Base-by-base conservation (phyloP, 306 rosid species). In the Pyrus betulifolia region DNA sequence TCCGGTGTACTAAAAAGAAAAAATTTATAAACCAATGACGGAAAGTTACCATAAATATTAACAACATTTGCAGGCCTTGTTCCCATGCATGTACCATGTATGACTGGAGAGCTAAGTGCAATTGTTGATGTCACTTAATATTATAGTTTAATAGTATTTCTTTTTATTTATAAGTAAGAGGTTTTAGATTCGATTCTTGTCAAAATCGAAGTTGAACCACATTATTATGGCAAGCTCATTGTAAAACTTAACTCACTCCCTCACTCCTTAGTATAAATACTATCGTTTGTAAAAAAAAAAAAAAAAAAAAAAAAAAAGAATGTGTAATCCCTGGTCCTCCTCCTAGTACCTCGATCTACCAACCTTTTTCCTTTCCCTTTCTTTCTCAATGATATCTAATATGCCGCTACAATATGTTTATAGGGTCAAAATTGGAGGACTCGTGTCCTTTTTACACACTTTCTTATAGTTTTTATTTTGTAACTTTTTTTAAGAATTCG, bases 231-330 rank as follows among this genome's bases (percentile, higher is more conserved):
- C 0, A 6, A 35, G 0, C 2, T 2, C 8, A 35, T 35, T 6
- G 8, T 6, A 35, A 35, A 0, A 0, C 2, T 35, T 35, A 35
- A 0, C 2, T 0, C 1, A 35, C 2, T 6, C 8, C 0, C 8
- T 33, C 38, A 33, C 5, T 7, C 38, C 8, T 35, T 35, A 35
- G 2, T 35, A 8, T 35, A 35, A 35, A 35, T 35, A 35, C 0
- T 6, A 35, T 35, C 0, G 40, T 1, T 4, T 46, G 7, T 42
- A 4, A 14, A 31, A 4, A 14, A 12, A 4, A 4, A 14, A 12
- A 13, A 4, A 45, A 11, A 45, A 3, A 45, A 11, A 45, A 45
- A 3, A 45, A 12, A 12, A n/a, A n/a, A n/a, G n/a, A n/a, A 25
- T 25, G 2, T 14, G 54, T 19, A 46, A 46, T 1, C 2, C 2